Conservation (phyloP, 352 stramenopile genomes). For the Globisporangium echinulatum region DNA sequence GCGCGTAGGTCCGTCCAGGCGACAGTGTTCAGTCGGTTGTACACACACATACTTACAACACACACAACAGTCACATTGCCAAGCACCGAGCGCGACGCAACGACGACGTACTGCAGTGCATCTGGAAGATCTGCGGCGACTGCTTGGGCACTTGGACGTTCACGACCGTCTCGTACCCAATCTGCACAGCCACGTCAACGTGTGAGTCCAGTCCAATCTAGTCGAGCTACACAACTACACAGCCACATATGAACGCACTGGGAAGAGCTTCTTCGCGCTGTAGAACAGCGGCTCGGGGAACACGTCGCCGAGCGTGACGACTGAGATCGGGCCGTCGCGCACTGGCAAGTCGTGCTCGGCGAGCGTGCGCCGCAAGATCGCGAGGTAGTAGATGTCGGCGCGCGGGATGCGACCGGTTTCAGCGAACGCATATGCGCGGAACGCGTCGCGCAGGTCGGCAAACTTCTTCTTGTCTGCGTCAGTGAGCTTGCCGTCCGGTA, state of each 20-base stretch:
- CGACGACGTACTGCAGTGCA: constrained; percentile 47
- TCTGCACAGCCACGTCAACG: constrained; percentile 17
- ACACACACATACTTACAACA: neutral
- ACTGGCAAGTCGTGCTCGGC: constrained; percentile 46
- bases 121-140: constrained; percentile 22
- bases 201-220: neutral
- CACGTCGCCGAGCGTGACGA: constrained; percentile 39
- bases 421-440: constrained; percentile 32
- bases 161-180: constrained; percentile 56
- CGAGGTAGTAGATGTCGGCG: constrained; percentile 71
- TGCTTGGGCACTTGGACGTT: constrained; percentile 41
- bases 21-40: too few relatives aligned
- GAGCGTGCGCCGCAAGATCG: constrained; percentile 51
- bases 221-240: neutral
- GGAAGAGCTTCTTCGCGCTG: constrained; percentile 73
- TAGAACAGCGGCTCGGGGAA: constrained; percentile 63
- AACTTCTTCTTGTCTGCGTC: constrained; percentile 37
- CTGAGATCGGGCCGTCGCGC: constrained; percentile 62
- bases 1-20: too few relatives aligned
- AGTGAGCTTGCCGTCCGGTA: constrained; percentile 35
- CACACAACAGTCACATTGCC: neutral
- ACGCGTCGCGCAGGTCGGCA: constrained; percentile 37
- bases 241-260: constrained; percentile 23
- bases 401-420: constrained; percentile 33
- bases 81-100: neutral